Base-by-base conservation (phyloP, 345 rosid species). In the Populus euphratica region DNA sequence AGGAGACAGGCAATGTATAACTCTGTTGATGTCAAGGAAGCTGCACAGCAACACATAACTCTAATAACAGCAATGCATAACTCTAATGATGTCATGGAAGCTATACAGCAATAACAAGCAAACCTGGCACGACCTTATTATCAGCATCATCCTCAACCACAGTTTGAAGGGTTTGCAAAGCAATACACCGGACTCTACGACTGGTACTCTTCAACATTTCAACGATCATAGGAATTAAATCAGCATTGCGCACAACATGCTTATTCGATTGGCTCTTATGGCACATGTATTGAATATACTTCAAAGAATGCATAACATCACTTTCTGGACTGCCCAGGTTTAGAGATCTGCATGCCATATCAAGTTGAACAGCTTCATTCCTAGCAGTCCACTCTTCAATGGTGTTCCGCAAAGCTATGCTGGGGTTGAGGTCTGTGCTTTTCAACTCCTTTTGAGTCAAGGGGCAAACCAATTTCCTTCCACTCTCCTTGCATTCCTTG, bases 361-460 rank as follows among this genome's bases (percentile, higher is more conserved):
- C 98, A 29, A 96, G 94, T 79, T 93, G 94, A 69, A 88, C 92
- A 82, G 86, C 85, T 78, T 93, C 98, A 76, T 93, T 93, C 85
- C 99, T 89, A 39, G 93, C 91, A 80, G 90, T 93, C 99, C 99
- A 96, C 84, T 96, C 98, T 82, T 96, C 93, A 36, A 96, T 96
- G 7, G 96, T 89, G 82, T 88, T 86, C 66, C 96, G 89, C 85
- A 96, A 77, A 50, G 98, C 98, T 16, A 96, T 83, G 72, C 94
- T 93, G 18, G 97, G 94, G 68, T 89, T 96, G 61, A 96, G 73
- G 47, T 96, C 94, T 0, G 87, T 75, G 38, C 87, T 78, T 81
- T 82, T 92, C 25, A 93, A 80, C 83, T 90, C 90, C 81, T 87
- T 85, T 14, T 78, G 86, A 11, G 99, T 93, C 81, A 91, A 70